phyloP scores from a whole-genome alignment of 495 filamentous ascomycete species.

The Astrothelium subdiscretum region DNA sequence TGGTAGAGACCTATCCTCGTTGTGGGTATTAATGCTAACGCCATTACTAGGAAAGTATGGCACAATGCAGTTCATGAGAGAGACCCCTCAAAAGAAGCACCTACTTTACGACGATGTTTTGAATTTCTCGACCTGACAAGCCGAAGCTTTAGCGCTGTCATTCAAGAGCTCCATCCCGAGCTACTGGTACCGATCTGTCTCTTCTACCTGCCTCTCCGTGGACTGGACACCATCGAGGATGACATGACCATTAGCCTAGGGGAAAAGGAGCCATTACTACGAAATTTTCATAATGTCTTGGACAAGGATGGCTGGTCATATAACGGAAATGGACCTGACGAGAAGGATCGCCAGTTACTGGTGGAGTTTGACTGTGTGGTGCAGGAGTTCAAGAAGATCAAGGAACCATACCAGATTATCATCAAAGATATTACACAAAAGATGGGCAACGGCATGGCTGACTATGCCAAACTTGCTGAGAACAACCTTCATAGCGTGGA shows the following conservation, averaged over 20 bases:
- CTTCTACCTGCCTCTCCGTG: conserved; percentile 90
- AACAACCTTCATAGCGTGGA: conserved; percentile 66
- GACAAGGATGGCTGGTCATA: conserved; percentile 85
- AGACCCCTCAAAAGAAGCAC: conserved; percentile 58
- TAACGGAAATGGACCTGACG: conserved; percentile 70
- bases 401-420: conserved; percentile 70
- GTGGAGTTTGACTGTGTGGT: conserved; percentile 85
- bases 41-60: conserved; percentile 74
- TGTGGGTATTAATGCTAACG: background rate
- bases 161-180: conserved; percentile 89
- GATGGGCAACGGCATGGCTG: conserved; percentile 98
- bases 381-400: conserved; percentile 78
- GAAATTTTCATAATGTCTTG: conserved; percentile 65
- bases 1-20: conserved; percentile 46
- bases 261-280: conserved; percentile 76
- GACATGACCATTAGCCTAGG: conserved; percentile 81
- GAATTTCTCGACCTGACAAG: conserved; percentile 77
- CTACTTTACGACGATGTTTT: conserved; percentile 69
- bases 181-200: conserved; percentile 77
- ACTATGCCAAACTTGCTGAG: conserved; percentile 75
- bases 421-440: conserved; percentile 89
- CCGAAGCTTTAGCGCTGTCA: conserved; percentile 86
- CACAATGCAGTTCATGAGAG: conserved; percentile 86
- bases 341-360: conserved; percentile 86
- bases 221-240: conserved; percentile 93